Evolutionary conservation across 257 asterid genomes (phyloP), one percentile per base, ranked within the genome.

Genomic region (Osmanthus fragrans): DNA sequence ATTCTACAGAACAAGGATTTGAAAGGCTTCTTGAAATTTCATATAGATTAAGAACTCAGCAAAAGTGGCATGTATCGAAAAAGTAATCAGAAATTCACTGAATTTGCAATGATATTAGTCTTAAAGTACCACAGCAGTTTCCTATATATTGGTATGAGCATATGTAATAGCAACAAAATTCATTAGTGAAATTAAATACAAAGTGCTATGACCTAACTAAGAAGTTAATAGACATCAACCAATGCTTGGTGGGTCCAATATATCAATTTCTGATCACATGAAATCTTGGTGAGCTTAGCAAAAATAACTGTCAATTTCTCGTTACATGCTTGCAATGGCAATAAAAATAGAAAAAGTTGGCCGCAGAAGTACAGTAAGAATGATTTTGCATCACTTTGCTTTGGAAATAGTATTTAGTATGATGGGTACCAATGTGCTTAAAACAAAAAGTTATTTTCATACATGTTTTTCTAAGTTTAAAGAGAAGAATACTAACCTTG

Each of bases 401-500:
- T 6, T 23, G 12, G 65, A 19, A 56, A 56, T 56, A 56, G 8
- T 2, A 56, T 13, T 21, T 7, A 56, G 4, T 30, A 36, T 70
- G 25, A 51, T 10, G 21, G 27, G 77, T 3, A 30, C 15, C 36
- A 71, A 39, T n/a, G 65, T 5, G 13, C 27, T 56, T 56, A 21
- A 25, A 63, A 63, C 15, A 4, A 21, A 71, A 9, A 66, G 8
- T 49, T 66, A 76, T 16, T 27, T 23, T 21, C 58, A 37, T 45
- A 32, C 64, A 72, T 25, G 63, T 63, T 76, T 71, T 39, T 6
- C 29, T 70, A 25, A 70, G 7, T 36, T 29, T 42, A 47, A 79
- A 81, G 84, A 82, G 78, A 78, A 80, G 30, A 77, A 47, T 75
- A 76, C 85, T 72, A 40, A 96, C 99, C 99, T 95, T 95, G 82